phyloP scores from a whole-genome alignment of 2,329 filamentous ascomycete species.

The Cladosporium sp. region DNA sequence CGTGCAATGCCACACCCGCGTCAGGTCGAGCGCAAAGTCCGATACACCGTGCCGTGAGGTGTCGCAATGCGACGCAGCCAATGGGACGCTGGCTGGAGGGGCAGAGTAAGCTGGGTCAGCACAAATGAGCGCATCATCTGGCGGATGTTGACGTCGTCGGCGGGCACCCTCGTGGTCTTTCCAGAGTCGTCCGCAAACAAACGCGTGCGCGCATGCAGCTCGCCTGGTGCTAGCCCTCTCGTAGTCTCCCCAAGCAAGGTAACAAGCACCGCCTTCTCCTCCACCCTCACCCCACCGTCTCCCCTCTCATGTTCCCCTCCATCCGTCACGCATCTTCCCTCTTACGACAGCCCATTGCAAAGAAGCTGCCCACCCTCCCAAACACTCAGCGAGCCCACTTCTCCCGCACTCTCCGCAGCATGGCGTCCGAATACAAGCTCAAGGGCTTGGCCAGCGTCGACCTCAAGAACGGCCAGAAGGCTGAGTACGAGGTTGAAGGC shows the following conservation, averaged over 20 bases:
- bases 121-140: constrained; percentile 2
- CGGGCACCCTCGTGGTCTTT: too few species aligned
- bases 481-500: constrained; percentile 86
- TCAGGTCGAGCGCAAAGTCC: too few species aligned
- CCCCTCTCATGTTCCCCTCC: constrained; percentile 9
- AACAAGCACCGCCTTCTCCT: neutral
- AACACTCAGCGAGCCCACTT: constrained; percentile 14
- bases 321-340: constrained; percentile 7
- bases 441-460: constrained; percentile 72
- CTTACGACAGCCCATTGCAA: constrained; percentile 5
- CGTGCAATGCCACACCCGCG: too few species aligned
- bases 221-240: neutral
- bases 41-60: neutral
- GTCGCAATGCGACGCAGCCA: neutral
- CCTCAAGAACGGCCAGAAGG: constrained; percentile 75
- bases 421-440: constrained; percentile 55
- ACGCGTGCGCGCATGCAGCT: neutral
- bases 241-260: neutral
- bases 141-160: neutral
- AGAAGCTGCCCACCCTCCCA: neutral
- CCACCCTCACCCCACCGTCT: neutral
- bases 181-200: neutral
- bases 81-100: neutral
- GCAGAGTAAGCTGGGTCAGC: constrained; percentile 5
- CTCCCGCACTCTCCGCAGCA: constrained; percentile 27